Evolutionary conservation across 495 filamentous ascomycete species (phyloP).

Genomic region (Penicillium bovifimosum): DNA sequence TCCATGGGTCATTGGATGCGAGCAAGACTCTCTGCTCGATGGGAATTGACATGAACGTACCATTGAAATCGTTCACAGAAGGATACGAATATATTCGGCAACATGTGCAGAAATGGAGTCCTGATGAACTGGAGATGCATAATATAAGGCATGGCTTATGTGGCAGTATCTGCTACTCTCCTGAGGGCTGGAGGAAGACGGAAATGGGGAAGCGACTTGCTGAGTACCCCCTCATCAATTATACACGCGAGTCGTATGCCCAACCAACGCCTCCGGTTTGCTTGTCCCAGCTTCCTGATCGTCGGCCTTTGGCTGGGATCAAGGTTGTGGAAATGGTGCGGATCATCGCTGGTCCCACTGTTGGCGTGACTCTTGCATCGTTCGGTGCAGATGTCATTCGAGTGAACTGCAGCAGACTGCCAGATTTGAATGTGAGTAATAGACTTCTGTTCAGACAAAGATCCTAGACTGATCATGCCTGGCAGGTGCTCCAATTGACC

Average conservation of each 20-base stretch:
- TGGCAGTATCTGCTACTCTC: conserved; percentile 31
- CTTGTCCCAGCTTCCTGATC: conserved; percentile 8
- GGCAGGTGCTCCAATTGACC: conserved; percentile 30
- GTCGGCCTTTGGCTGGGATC: conserved; percentile 48
- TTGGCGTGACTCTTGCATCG: conserved; percentile 49
- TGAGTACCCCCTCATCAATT: conserved; percentile 22
- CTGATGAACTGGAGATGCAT: conserved; percentile 34
- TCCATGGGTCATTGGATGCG: conserved; percentile 30
- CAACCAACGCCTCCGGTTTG: conserved; percentile 16
- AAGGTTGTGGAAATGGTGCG: conserved; percentile 57
- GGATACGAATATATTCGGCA: conserved; percentile 22
- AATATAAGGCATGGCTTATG: conserved; percentile 27
- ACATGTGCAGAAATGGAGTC: conserved; percentile 22
- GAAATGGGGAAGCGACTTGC: conserved; percentile 24
- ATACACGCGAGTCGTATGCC: conserved; percentile 18
- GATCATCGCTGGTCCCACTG: conserved; percentile 55
- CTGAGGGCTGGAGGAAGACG: conserved; percentile 29
- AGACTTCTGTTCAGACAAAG: not conserved
- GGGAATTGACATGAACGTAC: conserved; percentile 20
- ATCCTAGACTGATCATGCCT: not conserved
- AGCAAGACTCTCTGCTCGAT: conserved; percentile 16
- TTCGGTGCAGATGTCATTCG: conserved; percentile 58
- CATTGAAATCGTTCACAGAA: conserved; percentile 4
- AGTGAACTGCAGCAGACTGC: conserved; percentile 49
- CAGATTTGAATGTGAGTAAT: conserved; percentile 36